Base-by-base conservation (phyloP, 352 stramenopile genomes). In the Globisporangium rhizosaccharum region DNA sequence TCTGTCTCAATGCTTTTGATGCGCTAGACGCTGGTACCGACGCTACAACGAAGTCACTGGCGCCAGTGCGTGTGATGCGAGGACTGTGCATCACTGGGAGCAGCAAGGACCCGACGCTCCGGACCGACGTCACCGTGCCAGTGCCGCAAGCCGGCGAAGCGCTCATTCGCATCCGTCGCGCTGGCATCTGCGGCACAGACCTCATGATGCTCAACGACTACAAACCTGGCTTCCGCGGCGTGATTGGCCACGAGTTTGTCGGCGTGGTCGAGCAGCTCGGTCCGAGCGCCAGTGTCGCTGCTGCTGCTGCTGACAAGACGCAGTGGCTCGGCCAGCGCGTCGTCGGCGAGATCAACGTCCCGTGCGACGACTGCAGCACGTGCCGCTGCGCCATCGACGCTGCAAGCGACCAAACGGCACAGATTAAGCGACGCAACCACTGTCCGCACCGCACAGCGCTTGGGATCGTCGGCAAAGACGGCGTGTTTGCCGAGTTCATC, bases 291-390 rank as follows among this genome's bases (percentile, higher is more conserved):
- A 54, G 51, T 0, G 28, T 6, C 6, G 28, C 28, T 33, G 28
- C 28, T 2, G 28, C 28, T 14, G 66, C 72, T 15, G 36, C n/a
- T 42, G 20, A 2, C 17, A 51, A 62, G 28, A 33, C 62, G 25
- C 14, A 49, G n/a, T 84, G 79, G 83, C 55, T 95, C 0, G 80
- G 82, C 18, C 79, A 92, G 62, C 86, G 91, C 33, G 88, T 97
- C 26, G 92, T 96, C 28, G 91, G 84, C 18, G 91, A 97, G 68
- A 96, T 97, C 51, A 97, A 97, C 65, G 67, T 97, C 51, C 79
- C 84, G 25, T 97, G 88, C 59, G 73, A 82, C 23, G 75, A 80
- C 11, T 94, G 84, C 63, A 41, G 20, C 14, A 75, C 58, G 30
- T 79, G 72, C 55, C 51, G 58, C 6, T 53, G 58, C 47, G 46